phyloP scores from a whole-genome alignment of 352 stramenopile genomes.

The Globisporangium lucens region DNA sequence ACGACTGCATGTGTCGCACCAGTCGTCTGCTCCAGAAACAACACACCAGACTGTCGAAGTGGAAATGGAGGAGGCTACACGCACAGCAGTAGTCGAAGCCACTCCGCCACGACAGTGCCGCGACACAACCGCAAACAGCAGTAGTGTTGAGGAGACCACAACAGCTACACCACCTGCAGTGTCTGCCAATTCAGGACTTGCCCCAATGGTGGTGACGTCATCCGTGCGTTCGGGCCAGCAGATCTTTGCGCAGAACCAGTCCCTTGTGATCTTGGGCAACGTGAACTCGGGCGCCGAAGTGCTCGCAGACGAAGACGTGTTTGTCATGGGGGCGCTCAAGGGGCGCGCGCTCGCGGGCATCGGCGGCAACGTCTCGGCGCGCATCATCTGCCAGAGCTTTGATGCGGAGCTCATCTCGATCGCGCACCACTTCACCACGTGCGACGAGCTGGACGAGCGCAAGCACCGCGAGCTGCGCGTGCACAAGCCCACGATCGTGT shows the following conservation, averaged over 20 bases:
- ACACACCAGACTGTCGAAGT: background rate
- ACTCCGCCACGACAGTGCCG: background rate
- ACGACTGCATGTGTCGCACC: conserved; percentile 32
- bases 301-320: conserved; percentile 82
- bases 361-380: conserved; percentile 61
- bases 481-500: conserved; percentile 53
- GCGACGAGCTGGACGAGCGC: conserved; percentile 56
- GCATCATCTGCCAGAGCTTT: conserved; percentile 76
- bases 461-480: conserved; percentile 37
- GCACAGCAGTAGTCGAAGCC: background rate
- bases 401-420: conserved; percentile 90
- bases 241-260: conserved; percentile 78
- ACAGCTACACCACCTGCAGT: background rate
- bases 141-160: background rate
- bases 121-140: background rate
- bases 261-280: conserved; percentile 80
- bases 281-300: conserved; percentile 88
- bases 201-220: conserved; percentile 65
- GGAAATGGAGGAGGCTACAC: background rate
- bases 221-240: conserved; percentile 88
- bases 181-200: background rate
- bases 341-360: conserved; percentile 85
- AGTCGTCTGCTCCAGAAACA: conserved; percentile 18
- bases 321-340: conserved; percentile 78
- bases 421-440: conserved; percentile 89